Base-by-base conservation (phyloP, 495 filamentous ascomycete genomes). In the Daldinia loculata region DNA sequence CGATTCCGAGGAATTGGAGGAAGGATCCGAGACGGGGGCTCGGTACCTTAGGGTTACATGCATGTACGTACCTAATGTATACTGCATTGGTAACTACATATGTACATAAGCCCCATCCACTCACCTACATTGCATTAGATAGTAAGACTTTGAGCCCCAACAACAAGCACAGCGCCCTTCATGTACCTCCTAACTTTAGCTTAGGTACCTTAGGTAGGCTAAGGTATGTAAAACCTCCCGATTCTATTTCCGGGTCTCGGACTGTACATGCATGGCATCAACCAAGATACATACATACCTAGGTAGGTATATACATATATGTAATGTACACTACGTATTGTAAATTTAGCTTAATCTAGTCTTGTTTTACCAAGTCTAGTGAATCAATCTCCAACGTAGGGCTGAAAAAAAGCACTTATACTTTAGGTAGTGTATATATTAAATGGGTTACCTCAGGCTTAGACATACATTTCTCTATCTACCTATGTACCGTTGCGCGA, bases 41-140 rank as follows among this genome's bases (percentile, higher is more conserved):
- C 64, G 48, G 56, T 70, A n/a, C n/a, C n/a, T n/a, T n/a, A 70
- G 68, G 68, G 69, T 67, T 67, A 24, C 69, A 66, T 71, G 61
- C 56, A 61, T 67, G 27, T n/a, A 24, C 22, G 15, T 52, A 45
- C 41, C 41, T 48, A 34, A 11, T 26, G 14, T 32, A 32, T 32
- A 29, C 27, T 29, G 27, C 26, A 27, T 27, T 27, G 26, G 1
- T 27, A 27, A 27, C 26, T n/a, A n/a, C n/a, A n/a, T n/a, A n/a
- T 3, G 6, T 50, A 51, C 43, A 3, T 58, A 9, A 32, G 30
- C 32, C 32, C 32, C 32, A 32, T 32, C 29, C 29, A 9, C 29
- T 32, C 6, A 32, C 29, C 7, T 32, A 32, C 29, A 32, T 32
- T 32, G 29, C 29, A 32, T 32, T 32, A 32, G 7, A 7, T 32